These are phyloP conservation scores for Collybiopsis luxurians DNA, from an alignment of 768 basidiomycete genomes.

Conservation along the genomic window DNA sequence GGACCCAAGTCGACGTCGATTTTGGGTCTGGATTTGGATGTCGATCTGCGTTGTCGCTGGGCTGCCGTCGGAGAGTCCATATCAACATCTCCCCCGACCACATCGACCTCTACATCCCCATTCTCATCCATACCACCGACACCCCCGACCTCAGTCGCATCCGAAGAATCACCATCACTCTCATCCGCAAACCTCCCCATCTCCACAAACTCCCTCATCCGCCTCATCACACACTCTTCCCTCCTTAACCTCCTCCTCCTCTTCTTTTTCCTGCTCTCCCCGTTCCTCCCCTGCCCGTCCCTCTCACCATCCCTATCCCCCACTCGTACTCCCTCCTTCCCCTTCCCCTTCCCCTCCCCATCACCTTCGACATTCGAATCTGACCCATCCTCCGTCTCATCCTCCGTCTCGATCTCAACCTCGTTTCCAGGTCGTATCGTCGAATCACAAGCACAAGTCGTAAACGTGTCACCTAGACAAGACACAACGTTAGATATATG, in stretches of 20 bases:
- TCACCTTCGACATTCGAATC: too few relatives aligned
- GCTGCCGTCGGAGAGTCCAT: too few relatives aligned
- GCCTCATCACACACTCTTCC: constrained; percentile 57
- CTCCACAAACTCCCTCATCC: constrained; percentile 67
- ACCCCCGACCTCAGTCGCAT: not conserved
- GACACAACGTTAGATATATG: constrained; percentile 73
- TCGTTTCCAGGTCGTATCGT: too few relatives aligned
- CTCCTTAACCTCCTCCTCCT: constrained; percentile 30
- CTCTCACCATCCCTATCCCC: too few relatives aligned
- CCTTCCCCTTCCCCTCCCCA: too few relatives aligned
- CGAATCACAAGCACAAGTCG: constrained; percentile 69
- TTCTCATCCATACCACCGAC: not conserved
- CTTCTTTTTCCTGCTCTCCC: too few relatives aligned
- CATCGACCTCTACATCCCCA: not conserved
- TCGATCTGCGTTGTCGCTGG: too few relatives aligned
- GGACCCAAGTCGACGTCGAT: constrained; percentile 55
- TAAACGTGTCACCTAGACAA: constrained; percentile 66
- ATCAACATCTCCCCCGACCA: too few relatives aligned
- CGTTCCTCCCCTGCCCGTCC: too few relatives aligned
- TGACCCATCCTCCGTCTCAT: too few relatives aligned
- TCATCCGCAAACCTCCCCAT: not conserved
- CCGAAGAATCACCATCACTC: not conserved
- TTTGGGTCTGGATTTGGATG: constrained; percentile 10
- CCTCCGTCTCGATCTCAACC: too few relatives aligned
- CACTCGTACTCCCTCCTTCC: too few relatives aligned